phyloP scores from a whole-genome alignment of 1,284 basidiomycete genomes.

The Flammula alnicola region DNA sequence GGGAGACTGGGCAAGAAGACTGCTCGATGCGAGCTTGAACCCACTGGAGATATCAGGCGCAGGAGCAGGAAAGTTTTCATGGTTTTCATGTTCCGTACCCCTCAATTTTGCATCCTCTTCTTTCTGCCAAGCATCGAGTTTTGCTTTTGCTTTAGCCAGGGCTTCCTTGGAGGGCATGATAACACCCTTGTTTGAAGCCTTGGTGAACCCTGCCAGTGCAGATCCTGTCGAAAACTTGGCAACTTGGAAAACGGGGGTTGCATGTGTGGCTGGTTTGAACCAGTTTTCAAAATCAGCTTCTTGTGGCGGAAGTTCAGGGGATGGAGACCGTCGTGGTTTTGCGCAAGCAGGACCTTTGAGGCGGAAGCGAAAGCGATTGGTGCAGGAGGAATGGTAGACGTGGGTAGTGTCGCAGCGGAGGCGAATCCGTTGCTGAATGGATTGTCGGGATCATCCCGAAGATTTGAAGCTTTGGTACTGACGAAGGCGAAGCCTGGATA shows the following conservation, averaged over 20 bases:
- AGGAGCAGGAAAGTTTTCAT: background rate
- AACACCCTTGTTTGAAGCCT: constrained; percentile 39
- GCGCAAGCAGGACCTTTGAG: constrained; percentile 22
- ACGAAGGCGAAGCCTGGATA: constrained; percentile 15
- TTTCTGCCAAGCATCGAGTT: constrained; percentile 60
- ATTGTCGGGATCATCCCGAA: constrained; percentile 48
- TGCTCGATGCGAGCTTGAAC: constrained; percentile 26
- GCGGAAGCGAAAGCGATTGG: constrained; percentile 25
- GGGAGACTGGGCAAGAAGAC: constrained; percentile 29
- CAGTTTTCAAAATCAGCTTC: constrained; percentile 58
- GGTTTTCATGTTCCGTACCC: constrained; percentile 10
- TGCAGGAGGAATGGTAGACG: constrained; percentile 24
- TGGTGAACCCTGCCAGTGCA: constrained; percentile 32
- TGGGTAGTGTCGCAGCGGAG: constrained; percentile 17
- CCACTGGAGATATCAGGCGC: constrained; percentile 1
- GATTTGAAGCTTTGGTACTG: constrained; percentile 12
- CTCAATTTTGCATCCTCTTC: constrained; percentile 27
- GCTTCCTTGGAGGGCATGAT: constrained; percentile 63
- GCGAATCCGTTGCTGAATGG: constrained; percentile 38
- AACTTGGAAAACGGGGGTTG: constrained; percentile 43
- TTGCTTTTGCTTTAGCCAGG: constrained; percentile 57
- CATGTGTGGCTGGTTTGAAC: constrained; percentile 49
- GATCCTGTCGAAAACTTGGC: constrained; percentile 30
- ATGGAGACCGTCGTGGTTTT: constrained; percentile 39
- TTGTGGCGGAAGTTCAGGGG: constrained; percentile 43